Evolutionary conservation across 768 basidiomycete species (phyloP), one percentile per base, ranked within the genome.

Genomic region (Trametes cinnabarina): DNA sequence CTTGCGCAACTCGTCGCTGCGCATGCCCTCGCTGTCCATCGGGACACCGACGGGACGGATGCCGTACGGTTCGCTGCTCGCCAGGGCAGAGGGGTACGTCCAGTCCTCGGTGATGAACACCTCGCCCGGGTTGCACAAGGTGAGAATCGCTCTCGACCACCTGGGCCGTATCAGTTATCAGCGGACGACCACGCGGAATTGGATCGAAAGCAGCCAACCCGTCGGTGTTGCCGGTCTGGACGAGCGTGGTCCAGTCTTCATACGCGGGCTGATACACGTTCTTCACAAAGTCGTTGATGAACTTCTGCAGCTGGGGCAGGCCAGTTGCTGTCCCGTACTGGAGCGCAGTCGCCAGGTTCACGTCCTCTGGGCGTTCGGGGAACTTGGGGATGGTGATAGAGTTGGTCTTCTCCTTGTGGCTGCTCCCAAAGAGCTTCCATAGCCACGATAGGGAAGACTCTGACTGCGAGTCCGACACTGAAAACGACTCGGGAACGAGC

Each of bases 1-100:
- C 43, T 79, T 72, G 20, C 87, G 81, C 35, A 94, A 74, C 25
- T 75, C 79, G 47, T 79, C 78, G 5, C 81, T 78, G n/a, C 81
- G 76, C 78, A 93, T 84, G 34, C 92, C 92, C 58, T 81, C 75
- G 4, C 74, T 78, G 66, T 95, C 92, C 78, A 90, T 85, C 19
- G 79, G 77, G 28, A 94, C 76, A 0, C 83, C 71, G 9, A 86
- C 76, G 12, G 82, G 70, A 34, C 70, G 68, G 39, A 87, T 69
- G 26, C 77, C 76, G 56, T 69, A 57, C 26, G 76, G 76, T 63
- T 71, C 59, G 49, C 72, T 69, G 37, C 55, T 63, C 42, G 72
- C 66, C 0, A 79, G 52, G 0, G 84, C 82, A 6, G 79, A 83
- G 1, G 90, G 86, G 67, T 92, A 95, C 0, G 88, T 83, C 86